Evolutionary conservation across 2,329 filamentous ascomycete species (phyloP), one percentile per base, ranked within the genome.

Genomic region (Emericellopsis cladophorae): DNA sequence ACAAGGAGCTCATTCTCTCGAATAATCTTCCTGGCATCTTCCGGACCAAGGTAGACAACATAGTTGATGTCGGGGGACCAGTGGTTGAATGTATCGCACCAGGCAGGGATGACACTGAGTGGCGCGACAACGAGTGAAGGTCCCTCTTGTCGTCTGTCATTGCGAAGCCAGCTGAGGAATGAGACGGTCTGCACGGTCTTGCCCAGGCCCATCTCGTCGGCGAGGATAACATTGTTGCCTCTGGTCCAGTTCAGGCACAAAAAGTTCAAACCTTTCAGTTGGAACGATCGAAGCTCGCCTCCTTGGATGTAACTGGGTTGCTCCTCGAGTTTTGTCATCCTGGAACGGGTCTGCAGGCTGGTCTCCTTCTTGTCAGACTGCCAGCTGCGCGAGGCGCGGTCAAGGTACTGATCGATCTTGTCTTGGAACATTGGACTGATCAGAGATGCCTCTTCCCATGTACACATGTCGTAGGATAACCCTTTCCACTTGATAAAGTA

Each of bases 401-500:
- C 84, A 42, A 95, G 68, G 58, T 84, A 96, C 53, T 87, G 82
- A 56, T 96, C 90, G 51, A 98, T 90, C 64, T 94, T 86, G 52
- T 79, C 76, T 59, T 95, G 88, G 37, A 89, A 87, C 40, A 86
- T 76, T 26, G 78, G 67, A 55, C 79, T 84, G 51, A 96, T 76
- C 29, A 90, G 70, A 6, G 76, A 71, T 32, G 80, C 84, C 33
- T 69, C 64, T 58, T 98, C 92, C 93, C 93, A 98, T 2, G 93
- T 98, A 61, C 85, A 95, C 46, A 81, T 81, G 52, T 96, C 89
- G 56, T 98, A 98, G 40, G 82, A 85, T 40, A 96, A 74, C 10
- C 86, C 85, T 61, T 92, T 94, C 88, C 92, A 98, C 65, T 98
- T 98, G 61, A 96, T 83, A 48, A 81, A 86, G 59, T 98, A 98